Conservation (phyloP, 2,329 filamentous ascomycete species). For the Paraphaeosphaeria sporulosa region DNA sequence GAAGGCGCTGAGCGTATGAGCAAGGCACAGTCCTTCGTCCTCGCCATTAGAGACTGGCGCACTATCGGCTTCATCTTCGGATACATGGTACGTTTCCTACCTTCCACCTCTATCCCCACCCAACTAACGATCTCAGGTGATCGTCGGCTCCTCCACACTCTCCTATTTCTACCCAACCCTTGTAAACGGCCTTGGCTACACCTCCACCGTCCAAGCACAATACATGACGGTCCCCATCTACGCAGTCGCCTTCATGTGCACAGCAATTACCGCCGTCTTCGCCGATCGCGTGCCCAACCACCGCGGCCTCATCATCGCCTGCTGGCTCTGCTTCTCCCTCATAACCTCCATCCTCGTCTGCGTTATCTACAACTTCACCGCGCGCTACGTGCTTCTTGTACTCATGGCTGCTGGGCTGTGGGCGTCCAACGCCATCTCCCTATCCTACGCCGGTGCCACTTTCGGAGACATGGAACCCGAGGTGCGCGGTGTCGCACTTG, state of each 20-base stretch:
- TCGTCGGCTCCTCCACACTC: slow-evolving; percentile 59
- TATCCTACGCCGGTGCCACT: slow-evolving; percentile 61
- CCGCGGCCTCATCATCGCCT: slow-evolving; percentile 59
- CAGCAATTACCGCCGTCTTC: slow-evolving; percentile 56
- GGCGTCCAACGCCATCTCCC: slow-evolving; percentile 60
- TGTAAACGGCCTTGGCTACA: slow-evolving; percentile 61
- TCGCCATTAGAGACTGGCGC: slow-evolving; percentile 55
- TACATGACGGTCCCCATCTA: slow-evolving; percentile 65
- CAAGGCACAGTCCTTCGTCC: slow-evolving; percentile 49
- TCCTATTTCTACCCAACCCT: slow-evolving; percentile 64
- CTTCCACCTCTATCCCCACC: slow-evolving; percentile 11
- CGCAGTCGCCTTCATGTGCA: slow-evolving; percentile 60
- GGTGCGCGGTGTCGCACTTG: slow-evolving; percentile 60
- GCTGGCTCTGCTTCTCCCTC: slow-evolving; percentile 55
- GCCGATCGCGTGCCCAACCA: slow-evolving; percentile 56
- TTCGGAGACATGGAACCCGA: slow-evolving; percentile 60
- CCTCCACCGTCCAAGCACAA: slow-evolving; percentile 53
- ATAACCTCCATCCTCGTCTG: slow-evolving; percentile 51
- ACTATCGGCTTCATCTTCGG: slow-evolving; percentile 59
- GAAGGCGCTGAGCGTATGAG: slow-evolving; percentile 42
- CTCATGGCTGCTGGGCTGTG: slow-evolving; percentile 65
- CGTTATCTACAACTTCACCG: slow-evolving; percentile 59
- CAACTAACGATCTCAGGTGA: slow-evolving; percentile 37
- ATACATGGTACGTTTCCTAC: slow-evolving; percentile 53
- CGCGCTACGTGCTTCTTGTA: slow-evolving; percentile 63